Evolutionary conservation across 192 early-diverging fungal species (phyloP).

Genomic region (Rhizophagus sp.): DNA sequence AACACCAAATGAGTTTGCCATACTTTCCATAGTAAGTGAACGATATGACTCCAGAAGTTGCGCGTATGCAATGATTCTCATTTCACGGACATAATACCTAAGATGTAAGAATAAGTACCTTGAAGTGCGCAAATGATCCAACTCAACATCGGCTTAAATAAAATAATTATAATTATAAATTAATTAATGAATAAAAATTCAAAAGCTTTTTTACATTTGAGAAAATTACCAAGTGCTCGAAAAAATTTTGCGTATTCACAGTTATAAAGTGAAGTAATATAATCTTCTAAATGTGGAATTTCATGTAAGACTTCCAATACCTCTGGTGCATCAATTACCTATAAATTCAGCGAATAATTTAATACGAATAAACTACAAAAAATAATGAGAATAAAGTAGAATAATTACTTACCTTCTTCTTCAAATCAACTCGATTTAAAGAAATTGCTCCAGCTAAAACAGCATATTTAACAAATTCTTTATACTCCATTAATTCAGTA

Average conservation of each 20-base stretch:
- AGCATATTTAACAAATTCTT: slow-evolving; percentile 95
- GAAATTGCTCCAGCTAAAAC: slow-evolving; percentile 86
- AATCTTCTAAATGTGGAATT: slow-evolving; percentile 83
- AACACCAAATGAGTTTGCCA: slow-evolving; percentile 97
- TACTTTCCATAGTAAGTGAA: slow-evolving; percentile 89
- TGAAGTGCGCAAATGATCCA: slow-evolving; percentile 67
- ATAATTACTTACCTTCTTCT: slow-evolving; percentile 74
- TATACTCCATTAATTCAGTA: slow-evolving; percentile 96
- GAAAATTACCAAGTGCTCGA: slow-evolving; percentile 64
- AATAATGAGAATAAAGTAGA: background rate
- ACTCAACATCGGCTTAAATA: slow-evolving; percentile 74
- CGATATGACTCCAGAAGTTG: slow-evolving; percentile 96
- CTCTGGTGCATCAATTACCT: slow-evolving; percentile 94
- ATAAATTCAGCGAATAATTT: background rate
- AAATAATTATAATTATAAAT: background rate
- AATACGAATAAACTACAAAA: background rate
- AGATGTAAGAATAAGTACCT: slow-evolving; percentile 86
- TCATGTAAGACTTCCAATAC: slow-evolving; percentile 93
- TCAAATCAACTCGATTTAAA: slow-evolving; percentile 90
- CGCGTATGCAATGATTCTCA: slow-evolving; percentile 96
- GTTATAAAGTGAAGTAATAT: slow-evolving; percentile 84
- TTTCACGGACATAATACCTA: slow-evolving; percentile 94
- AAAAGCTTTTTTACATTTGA: background rate
- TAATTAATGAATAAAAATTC: background rate
- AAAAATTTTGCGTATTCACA: slow-evolving; percentile 96